A percentile compares a stretch with the other conserved stretches of the same genome.
phyloP scores from a whole-genome alignment of 805 yeast genomes.

The Grigorovia jiainica region DNA sequence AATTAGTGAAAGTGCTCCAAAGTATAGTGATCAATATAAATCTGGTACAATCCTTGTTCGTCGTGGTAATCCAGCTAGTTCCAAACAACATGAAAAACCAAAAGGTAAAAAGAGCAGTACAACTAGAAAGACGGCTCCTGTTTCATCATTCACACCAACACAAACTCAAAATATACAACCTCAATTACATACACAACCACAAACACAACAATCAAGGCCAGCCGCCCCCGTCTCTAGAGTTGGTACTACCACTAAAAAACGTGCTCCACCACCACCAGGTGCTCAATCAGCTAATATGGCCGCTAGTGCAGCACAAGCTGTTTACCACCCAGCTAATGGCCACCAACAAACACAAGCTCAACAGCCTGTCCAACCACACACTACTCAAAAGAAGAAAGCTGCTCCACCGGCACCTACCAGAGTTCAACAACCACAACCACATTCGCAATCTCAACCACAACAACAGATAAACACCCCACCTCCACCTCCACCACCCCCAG shows the following conservation, averaged over 20 bases:
- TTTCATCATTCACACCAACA: constrained; percentile 4
- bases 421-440: constrained; percentile 12
- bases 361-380: constrained; percentile 1
- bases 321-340: constrained; percentile 25
- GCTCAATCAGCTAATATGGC: constrained; percentile 25
- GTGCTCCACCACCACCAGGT: constrained; percentile 31
- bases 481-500: constrained; percentile 68
- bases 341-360: constrained; percentile 7
- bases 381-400: constrained; percentile 43
- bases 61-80: constrained; percentile 65
- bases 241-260: constrained; percentile 18
- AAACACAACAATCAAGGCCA: constrained; percentile 19
- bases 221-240: constrained; percentile 20
- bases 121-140: not conserved
- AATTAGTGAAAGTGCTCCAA: constrained; percentile 54
- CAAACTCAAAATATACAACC: constrained; percentile 11
- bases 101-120: constrained; percentile 34
- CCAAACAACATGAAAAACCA: constrained; percentile 69
- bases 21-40: constrained; percentile 66
- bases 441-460: constrained; percentile 7
- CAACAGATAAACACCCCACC: constrained; percentile 35
- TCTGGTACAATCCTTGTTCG: constrained; percentile 78
- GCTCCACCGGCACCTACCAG: constrained; percentile 20
- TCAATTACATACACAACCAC: constrained; percentile 3
- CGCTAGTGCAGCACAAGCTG: constrained; percentile 34